Evolutionary conservation across 148 eudicot genomes (phyloP).

Genomic region (Chenopodium album): DNA sequence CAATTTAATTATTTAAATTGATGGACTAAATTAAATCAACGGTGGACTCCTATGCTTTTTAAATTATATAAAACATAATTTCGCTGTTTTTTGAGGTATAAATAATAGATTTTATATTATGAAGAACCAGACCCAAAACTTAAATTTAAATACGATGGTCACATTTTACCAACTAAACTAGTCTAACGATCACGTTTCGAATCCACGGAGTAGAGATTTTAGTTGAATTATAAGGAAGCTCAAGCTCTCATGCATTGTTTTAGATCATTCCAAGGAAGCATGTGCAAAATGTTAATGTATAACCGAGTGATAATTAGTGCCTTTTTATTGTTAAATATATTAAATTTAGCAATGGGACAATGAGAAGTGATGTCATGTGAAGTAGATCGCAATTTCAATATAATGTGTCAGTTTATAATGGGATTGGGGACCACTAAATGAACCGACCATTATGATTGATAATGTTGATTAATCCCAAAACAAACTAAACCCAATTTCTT

Average conservation of each 20-base stretch:
- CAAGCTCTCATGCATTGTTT: neutral
- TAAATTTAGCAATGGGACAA: neutral
- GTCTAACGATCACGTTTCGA: no score
- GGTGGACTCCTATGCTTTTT: no score
- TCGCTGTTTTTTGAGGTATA: no score
- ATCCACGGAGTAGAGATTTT: no score
- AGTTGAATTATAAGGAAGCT: neutral
- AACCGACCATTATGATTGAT: slow-evolving; percentile 37
- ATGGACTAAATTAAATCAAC: no score
- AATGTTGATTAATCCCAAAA: slow-evolving; percentile 14
- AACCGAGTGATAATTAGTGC: neutral
- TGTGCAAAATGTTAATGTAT: slow-evolving; percentile 19
- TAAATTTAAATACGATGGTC: no score
- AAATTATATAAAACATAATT: no score
- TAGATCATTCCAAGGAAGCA: slow-evolving; percentile 13
- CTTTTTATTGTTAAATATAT: neutral
- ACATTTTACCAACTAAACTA: no score
- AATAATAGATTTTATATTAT: no score
- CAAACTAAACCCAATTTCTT: neutral
- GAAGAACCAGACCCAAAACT: no score
- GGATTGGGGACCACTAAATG: slow-evolving; percentile 23
- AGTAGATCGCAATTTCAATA: slow-evolving; percentile 17
- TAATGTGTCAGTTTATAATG: slow-evolving; percentile 18
- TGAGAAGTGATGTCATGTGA: slow-evolving; percentile 24
- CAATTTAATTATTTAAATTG: no score